Percentiles rank a stretch among this genome's conserved stretches.
phyloP scores from a whole-genome alignment of 2,329 filamentous ascomycete species.

The Penicillium sp. region DNA sequence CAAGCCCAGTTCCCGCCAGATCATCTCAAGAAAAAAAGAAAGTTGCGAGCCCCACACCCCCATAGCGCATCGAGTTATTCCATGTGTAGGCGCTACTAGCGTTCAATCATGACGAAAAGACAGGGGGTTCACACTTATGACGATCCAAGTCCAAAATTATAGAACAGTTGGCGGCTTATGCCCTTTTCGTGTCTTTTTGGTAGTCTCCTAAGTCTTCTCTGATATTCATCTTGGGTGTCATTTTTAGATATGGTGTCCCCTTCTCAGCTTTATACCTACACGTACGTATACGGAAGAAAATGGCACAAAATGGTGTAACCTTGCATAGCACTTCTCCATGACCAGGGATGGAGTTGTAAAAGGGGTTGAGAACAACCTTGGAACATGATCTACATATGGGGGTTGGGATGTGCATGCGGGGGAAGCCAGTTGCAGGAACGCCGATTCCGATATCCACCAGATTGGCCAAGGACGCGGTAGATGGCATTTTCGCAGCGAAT shows the following conservation, averaged over 20 bases:
- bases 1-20: conserved; percentile 1
- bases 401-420: conserved; percentile 2
- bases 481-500: background rate
- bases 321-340: too few relatives aligned
- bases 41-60: background rate
- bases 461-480: too few relatives aligned
- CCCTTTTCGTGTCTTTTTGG: too few relatives aligned
- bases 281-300: too few relatives aligned
- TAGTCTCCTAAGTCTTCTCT: too few relatives aligned
- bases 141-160: background rate
- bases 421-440: background rate
- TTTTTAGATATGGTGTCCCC: too few relatives aligned
- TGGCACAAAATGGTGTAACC: too few relatives aligned
- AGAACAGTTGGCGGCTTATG: too few relatives aligned
- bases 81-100: conserved; percentile 1
- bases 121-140: conserved; percentile 1
- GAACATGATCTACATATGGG: conserved; percentile 2
- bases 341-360: too few relatives aligned
- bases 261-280: too few relatives aligned
- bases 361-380: too few relatives aligned
- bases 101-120: background rate
- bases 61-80: conserved; percentile 2
- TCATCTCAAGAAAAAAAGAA: conserved; percentile 4
- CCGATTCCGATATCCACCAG: background rate
- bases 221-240: too few relatives aligned